Conservation (phyloP, 169 alveolate genomes). For the Eimeria necatrix region DNA sequence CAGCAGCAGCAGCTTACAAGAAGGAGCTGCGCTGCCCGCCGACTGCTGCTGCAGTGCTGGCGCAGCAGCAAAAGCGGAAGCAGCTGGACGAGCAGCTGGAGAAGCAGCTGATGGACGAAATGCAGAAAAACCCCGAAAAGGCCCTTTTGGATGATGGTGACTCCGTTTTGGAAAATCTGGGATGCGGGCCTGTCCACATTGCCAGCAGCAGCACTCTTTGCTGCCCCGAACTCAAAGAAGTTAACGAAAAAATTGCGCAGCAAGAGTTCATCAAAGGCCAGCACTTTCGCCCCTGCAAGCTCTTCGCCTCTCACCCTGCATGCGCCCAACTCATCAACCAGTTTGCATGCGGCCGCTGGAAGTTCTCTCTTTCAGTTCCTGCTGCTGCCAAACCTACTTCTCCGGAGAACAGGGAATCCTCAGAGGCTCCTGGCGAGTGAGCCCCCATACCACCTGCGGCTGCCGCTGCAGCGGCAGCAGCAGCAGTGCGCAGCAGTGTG, state of each 20-base stretch:
- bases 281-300: slow-evolving; percentile 34
- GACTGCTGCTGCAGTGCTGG: neutral
- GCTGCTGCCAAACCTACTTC: too few relatives aligned
- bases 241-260: neutral
- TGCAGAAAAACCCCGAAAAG: neutral
- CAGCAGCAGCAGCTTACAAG: slow-evolving; percentile 10
- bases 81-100: neutral
- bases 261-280: neutral
- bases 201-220: neutral
- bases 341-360: slow-evolving; percentile 54
- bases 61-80: neutral
- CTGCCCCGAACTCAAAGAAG: neutral
- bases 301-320: slow-evolving; percentile 26
- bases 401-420: too few relatives aligned
- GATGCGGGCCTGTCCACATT: neutral
- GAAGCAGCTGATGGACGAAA: neutral
- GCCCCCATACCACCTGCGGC: neutral
- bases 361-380: neutral
- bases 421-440: too few relatives aligned
- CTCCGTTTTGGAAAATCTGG: neutral
- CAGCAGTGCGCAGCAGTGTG: neutral
- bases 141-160: neutral
- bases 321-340: slow-evolving; percentile 50
- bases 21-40: slow-evolving; percentile 41
- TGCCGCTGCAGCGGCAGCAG: slow-evolving; percentile 4